Conservation (phyloP, 192 early-diverging fungal species). For the Coemansia sp. region DNA sequence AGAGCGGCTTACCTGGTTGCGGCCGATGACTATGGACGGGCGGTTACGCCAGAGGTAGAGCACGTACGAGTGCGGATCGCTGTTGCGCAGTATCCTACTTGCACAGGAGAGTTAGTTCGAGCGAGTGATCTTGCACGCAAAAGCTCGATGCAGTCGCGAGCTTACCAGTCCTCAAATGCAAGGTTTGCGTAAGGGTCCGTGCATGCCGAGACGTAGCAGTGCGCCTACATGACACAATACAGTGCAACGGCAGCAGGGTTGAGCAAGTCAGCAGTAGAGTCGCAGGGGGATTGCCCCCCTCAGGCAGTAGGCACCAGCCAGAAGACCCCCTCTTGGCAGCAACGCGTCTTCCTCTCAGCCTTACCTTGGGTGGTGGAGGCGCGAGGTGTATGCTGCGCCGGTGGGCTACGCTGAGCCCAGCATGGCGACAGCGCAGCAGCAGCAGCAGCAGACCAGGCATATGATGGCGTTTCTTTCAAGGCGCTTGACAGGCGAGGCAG, state of each 20-base stretch:
- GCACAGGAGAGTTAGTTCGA: neutral
- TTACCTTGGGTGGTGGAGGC: slow-evolving; percentile 15
- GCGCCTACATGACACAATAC: slow-evolving; percentile 10
- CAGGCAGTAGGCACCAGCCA: slow-evolving; percentile 8
- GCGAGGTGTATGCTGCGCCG: neutral
- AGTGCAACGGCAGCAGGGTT: neutral
- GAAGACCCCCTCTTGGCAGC: neutral
- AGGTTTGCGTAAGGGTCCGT: slow-evolving; percentile 50
- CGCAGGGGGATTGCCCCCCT: neutral
- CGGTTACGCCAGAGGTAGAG: slow-evolving; percentile 89
- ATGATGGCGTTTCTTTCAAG: neutral
- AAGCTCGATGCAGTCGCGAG: neutral
- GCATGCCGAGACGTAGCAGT: slow-evolving; percentile 39
- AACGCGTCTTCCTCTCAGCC: slow-evolving; percentile 4
- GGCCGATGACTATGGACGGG: slow-evolving; percentile 85
- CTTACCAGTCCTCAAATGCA: slow-evolving; percentile 52
- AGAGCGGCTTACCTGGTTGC: slow-evolving; percentile 73
- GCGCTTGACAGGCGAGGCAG: neutral
- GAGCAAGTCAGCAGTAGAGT: slow-evolving; percentile 4
- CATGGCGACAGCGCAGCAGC: neutral
- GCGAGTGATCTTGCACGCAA: slow-evolving; percentile 1
- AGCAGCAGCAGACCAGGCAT: neutral
- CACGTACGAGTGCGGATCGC: slow-evolving; percentile 61
- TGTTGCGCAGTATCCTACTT: slow-evolving; percentile 72
- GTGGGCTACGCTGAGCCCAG: neutral